Percentiles rank a stretch among this genome's conserved stretches.
Conservation (phyloP, 306 rosid genomes). For the Carpinus fangiana region DNA sequence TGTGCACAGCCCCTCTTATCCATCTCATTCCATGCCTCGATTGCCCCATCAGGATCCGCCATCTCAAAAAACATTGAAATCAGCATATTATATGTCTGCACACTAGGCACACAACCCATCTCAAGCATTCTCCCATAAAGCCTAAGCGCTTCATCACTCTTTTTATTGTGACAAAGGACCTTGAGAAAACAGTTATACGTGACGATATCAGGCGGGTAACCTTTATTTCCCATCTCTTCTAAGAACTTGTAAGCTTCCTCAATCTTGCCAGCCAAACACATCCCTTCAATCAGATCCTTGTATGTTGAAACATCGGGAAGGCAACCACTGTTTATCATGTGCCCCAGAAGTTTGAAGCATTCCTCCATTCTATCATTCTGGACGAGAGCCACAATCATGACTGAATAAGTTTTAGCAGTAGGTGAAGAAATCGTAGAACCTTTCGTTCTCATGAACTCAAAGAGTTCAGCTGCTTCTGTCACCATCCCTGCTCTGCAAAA, state of each 20-base stretch:
- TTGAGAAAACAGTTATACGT: conserved; percentile 89
- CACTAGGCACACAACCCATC: conserved; percentile 69
- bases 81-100: conserved; percentile 86
- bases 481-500: conserved; percentile 82
- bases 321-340: conserved; percentile 80
- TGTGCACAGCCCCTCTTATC: conserved; percentile 50
- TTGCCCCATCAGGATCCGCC: conserved; percentile 75
- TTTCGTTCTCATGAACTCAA: conserved; percentile 80
- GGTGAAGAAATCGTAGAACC: conserved; percentile 84
- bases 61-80: conserved; percentile 74
- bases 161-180: conserved; percentile 77
- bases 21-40: conserved; percentile 85
- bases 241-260: conserved; percentile 77
- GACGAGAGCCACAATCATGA: conserved; percentile 73
- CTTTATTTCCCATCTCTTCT: conserved; percentile 94
- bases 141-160: conserved; percentile 70
- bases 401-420: conserved; percentile 74
- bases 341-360: conserved; percentile 55
- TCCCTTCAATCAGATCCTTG: conserved; percentile 79
- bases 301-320: conserved; percentile 94
- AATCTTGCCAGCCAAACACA: conserved; percentile 75
- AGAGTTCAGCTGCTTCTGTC: conserved; percentile 66
- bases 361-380: conserved; percentile 74
- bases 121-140: conserved; percentile 66
- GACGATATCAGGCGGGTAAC: conserved; percentile 85